A percentile compares a stretch with the other conserved stretches of the same genome.
phyloP scores from a whole-genome alignment of 768 basidiomycete species.

The Leucosporidium yakuticum region DNA sequence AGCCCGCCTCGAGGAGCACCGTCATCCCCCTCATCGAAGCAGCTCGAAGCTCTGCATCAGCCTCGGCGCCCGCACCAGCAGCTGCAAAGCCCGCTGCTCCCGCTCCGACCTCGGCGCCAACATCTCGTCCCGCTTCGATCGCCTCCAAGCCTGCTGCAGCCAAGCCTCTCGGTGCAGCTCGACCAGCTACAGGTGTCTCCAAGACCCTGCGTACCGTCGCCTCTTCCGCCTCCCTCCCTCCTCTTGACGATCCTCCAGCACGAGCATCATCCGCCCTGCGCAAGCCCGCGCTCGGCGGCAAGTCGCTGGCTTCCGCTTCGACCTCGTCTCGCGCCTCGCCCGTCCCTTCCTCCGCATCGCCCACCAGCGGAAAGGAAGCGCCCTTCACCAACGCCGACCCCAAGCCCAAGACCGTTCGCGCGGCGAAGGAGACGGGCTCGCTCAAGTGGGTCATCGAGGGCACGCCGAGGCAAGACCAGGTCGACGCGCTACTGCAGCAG shows the following conservation, averaged over 20 bases:
- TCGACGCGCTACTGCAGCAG: constrained; percentile 77
- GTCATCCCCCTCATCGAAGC: constrained; percentile 84
- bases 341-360: constrained; percentile 17
- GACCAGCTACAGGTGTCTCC: constrained; percentile 39
- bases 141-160: constrained; percentile 45
- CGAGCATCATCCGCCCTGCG: background rate
- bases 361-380: constrained; percentile 44
- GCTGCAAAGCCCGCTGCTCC: background rate
- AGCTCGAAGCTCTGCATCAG: constrained; percentile 51
- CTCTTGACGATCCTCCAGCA: constrained; percentile 7
- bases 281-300: background rate
- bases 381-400: constrained; percentile 35
- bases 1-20: constrained; percentile 79
- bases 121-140: background rate
- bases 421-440: constrained; percentile 35
- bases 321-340: constrained; percentile 37
- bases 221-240: background rate
- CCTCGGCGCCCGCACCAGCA: constrained; percentile 40
- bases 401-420: constrained; percentile 29
- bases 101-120: background rate
- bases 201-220: constrained; percentile 31
- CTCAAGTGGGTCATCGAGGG: constrained; percentile 46
- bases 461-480: constrained; percentile 74
- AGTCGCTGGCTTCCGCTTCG: constrained; percentile 12
- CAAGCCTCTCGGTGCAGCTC: constrained; percentile 36